phyloP scores from a whole-genome alignment of 1,284 basidiomycete species.

The Ganoderma meredithae region DNA sequence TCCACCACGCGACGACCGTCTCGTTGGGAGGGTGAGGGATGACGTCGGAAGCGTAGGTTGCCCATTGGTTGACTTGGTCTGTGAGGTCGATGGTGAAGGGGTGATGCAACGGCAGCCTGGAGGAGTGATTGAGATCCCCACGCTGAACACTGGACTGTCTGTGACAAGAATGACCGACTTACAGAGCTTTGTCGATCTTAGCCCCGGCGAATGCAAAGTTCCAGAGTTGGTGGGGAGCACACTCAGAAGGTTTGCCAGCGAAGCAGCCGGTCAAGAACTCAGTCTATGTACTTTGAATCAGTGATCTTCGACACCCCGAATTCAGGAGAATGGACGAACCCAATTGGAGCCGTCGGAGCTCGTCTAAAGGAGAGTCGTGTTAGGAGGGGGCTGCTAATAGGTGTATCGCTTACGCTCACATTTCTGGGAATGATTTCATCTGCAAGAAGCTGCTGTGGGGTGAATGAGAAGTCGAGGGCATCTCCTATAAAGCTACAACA shows the following conservation, averaged over 20 bases:
- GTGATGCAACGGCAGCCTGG: constrained; percentile 47
- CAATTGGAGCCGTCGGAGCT: constrained; percentile 63
- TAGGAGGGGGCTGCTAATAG: not conserved
- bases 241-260: constrained; percentile 50
- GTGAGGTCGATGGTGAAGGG: constrained; percentile 56
- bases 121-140: not conserved
- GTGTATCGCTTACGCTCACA: constrained; percentile 39
- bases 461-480: constrained; percentile 51
- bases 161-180: constrained; percentile 17
- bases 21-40: constrained; percentile 52
- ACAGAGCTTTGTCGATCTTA: constrained; percentile 57
- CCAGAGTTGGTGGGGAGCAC: constrained; percentile 58
- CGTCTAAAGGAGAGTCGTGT: constrained; percentile 44
- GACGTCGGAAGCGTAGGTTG: constrained; percentile 49
- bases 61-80: constrained; percentile 60
- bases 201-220: constrained; percentile 65
- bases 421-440: constrained; percentile 56
- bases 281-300: constrained; percentile 42
- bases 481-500: constrained; percentile 58
- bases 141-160: no score
- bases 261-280: constrained; percentile 62
- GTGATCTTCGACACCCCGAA: not conserved
- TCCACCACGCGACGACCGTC: constrained; percentile 64
- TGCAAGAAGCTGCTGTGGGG: constrained; percentile 49
- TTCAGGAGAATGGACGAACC: constrained; percentile 40